phyloP scores from a whole-genome alignment of 2,329 filamentous ascomycete species.

The Fusarium sp. region DNA sequence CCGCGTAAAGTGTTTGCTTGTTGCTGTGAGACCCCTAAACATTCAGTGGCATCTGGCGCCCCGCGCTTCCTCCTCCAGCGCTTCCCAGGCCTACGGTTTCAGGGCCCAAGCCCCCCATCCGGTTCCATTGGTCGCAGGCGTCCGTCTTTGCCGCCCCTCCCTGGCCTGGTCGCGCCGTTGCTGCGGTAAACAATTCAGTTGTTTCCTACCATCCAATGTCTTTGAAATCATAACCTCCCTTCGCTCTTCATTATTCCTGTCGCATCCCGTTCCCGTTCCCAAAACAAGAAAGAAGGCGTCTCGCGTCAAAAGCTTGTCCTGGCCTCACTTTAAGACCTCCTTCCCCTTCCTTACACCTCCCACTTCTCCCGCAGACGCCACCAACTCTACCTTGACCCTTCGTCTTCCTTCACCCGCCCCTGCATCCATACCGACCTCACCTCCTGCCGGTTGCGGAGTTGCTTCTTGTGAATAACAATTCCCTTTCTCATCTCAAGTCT shows the following conservation, averaged over 20 bases:
- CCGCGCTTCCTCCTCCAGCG: slow-evolving; percentile 20
- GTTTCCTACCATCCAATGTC: slow-evolving; percentile 21
- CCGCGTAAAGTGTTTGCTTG: slow-evolving; percentile 53
- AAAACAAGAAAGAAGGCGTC: slow-evolving; percentile 29
- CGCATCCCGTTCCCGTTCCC: slow-evolving; percentile 6
- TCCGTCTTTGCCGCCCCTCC: slow-evolving; percentile 5
- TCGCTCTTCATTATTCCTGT: slow-evolving; percentile 16
- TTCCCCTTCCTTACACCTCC: slow-evolving; percentile 1
- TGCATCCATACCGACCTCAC: slow-evolving; percentile 28
- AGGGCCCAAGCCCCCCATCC: slow-evolving; percentile 18
- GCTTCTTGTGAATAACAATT: slow-evolving; percentile 26
- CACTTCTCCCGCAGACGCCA: slow-evolving; percentile 17
- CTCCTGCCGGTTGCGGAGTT: slow-evolving; percentile 41
- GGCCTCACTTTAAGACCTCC: slow-evolving; percentile 5
- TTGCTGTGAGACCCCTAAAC: slow-evolving; percentile 36
- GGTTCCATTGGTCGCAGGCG: slow-evolving; percentile 36
- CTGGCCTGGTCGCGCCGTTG: slow-evolving; percentile 42
- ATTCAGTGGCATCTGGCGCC: slow-evolving; percentile 23
- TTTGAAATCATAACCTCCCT: slow-evolving; percentile 23
- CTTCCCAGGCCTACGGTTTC: slow-evolving; percentile 36
- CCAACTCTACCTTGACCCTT: not conserved
- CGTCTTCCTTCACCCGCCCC: slow-evolving; percentile 17
- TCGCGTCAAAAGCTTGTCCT: slow-evolving; percentile 7
- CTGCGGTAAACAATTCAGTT: slow-evolving; percentile 49
- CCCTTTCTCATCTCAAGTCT: slow-evolving; percentile 14